phyloP scores from a whole-genome alignment of 1,284 basidiomycete species.

The Fomitopsis pinicola region DNA sequence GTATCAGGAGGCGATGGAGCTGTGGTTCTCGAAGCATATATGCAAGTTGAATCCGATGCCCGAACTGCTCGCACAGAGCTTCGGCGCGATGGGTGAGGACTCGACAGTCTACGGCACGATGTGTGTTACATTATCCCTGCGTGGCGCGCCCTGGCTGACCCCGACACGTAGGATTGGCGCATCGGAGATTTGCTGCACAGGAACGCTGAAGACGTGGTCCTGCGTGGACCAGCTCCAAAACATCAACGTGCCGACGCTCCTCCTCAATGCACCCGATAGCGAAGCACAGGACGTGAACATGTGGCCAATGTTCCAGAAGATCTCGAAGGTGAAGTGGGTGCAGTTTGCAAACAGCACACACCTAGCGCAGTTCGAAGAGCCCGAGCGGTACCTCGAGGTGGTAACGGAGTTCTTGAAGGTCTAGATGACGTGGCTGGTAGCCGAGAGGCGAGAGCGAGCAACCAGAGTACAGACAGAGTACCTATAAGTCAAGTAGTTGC shows the following conservation, averaged over 20 bases:
- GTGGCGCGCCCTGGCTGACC: conserved; percentile 21
- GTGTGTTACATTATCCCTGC: conserved; percentile 9
- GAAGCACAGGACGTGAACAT: conserved; percentile 23
- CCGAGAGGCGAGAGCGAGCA: background rate
- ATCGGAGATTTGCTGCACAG: conserved; percentile 17
- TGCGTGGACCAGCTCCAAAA: conserved; percentile 22
- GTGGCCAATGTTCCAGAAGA: conserved; percentile 21
- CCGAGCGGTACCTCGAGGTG: conserved; percentile 21
- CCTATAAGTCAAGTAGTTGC: background rate
- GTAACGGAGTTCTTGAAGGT: conserved; percentile 10
- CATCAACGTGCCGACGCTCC: conserved; percentile 25
- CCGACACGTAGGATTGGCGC: background rate
- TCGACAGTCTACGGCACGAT: conserved; percentile 16
- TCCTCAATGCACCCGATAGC: conserved; percentile 27
- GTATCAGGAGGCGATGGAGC: conserved; percentile 24
- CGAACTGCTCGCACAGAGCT: conserved; percentile 11
- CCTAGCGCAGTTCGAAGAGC: conserved; percentile 27
- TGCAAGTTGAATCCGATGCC: conserved; percentile 22
- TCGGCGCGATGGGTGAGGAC: conserved; percentile 16
- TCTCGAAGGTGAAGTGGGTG: conserved; percentile 25
- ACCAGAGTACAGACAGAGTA: background rate
- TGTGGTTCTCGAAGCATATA: conserved; percentile 21
- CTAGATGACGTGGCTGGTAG: no score
- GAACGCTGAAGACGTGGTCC: conserved; percentile 25
- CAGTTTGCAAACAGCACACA: conserved; percentile 27